Evolutionary conservation across 495 filamentous ascomycete genomes (phyloP).

Genomic region (Aspergillus olivimuriae): DNA sequence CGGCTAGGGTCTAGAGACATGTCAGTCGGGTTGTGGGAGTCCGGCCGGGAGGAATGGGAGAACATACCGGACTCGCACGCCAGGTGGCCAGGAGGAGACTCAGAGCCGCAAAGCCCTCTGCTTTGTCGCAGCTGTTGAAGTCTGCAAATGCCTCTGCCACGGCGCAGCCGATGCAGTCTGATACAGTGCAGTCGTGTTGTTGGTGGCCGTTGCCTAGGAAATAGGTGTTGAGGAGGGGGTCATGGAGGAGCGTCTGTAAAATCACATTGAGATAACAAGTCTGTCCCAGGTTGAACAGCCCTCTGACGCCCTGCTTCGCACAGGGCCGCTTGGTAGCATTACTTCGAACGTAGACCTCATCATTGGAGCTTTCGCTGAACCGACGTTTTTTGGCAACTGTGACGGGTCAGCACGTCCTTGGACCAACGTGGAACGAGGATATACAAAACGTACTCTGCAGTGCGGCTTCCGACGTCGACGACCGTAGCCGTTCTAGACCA

Average conservation of each 20-base stretch:
- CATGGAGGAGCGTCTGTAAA: conserved; percentile 80
- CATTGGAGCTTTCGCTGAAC: conserved; percentile 23
- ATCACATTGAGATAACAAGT: conserved; percentile 94
- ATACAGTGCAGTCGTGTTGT: conserved; percentile 55
- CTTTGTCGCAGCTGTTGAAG: conserved; percentile 73
- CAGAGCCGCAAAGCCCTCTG: conserved; percentile 76
- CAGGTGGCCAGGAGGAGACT: conserved; percentile 75
- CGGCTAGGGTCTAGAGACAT: conserved; percentile 67
- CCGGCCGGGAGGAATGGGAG: too few relatives aligned
- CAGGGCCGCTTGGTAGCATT: conserved; percentile 42
- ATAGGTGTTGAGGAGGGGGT: conserved; percentile 77
- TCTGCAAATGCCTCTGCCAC: conserved; percentile 89
- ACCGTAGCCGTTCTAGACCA: conserved; percentile 62
- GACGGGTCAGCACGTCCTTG: not conserved
- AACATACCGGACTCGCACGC: conserved; percentile 56
- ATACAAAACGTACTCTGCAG: conserved; percentile 14
- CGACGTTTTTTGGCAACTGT: conserved; percentile 21
- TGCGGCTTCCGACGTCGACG: conserved; percentile 21
- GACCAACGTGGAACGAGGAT: not conserved
- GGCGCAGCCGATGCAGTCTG: conserved; percentile 76
- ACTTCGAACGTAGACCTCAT: conserved; percentile 37
- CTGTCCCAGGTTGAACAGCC: conserved; percentile 90
- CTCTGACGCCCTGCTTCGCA: conserved; percentile 55
- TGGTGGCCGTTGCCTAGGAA: conserved; percentile 83
- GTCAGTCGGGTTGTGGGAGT: too few relatives aligned